Conservation (phyloP, 1,139 yeast species). For the Scheffersomyces stambukii region DNA sequence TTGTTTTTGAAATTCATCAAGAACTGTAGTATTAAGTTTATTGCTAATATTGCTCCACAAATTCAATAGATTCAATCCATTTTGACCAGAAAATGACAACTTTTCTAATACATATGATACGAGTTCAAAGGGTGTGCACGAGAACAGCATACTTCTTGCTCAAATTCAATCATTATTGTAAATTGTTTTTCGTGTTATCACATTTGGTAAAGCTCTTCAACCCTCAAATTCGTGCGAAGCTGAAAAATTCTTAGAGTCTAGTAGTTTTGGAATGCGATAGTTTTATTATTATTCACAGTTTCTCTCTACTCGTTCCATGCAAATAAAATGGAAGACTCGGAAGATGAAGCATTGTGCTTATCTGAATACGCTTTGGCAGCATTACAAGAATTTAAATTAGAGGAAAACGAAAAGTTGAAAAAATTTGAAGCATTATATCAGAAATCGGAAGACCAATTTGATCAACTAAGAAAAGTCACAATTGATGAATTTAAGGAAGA, state of each 20-base stretch:
- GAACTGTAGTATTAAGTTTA: conserved; percentile 15
- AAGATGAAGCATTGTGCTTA: conserved; percentile 44
- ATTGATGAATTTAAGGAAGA: conserved; percentile 79
- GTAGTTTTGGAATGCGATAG: too few species aligned
- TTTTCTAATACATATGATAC: conserved; percentile 24
- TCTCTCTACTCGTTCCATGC: too few species aligned
- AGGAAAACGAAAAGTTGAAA: conserved; percentile 57
- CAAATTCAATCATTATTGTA: too few species aligned
- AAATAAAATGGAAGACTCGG: conserved; percentile 34
- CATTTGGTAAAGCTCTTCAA: too few species aligned
- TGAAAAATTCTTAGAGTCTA: too few species aligned
- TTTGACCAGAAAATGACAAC: conserved; percentile 34
- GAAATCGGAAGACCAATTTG: conserved; percentile 56
- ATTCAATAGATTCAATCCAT: conserved; percentile 26
- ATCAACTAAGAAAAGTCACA: conserved; percentile 21
- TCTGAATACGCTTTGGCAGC: conserved; percentile 78
- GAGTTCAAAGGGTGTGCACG: conserved; percentile 27
- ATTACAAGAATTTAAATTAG: conserved; percentile 62
- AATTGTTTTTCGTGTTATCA: too few species aligned
- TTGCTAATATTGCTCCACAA: conserved; percentile 25
- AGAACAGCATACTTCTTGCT: conserved; percentile 15
- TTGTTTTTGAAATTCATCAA: conserved; percentile 34
- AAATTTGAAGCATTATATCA: conserved; percentile 55
- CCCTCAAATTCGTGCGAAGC: too few species aligned
- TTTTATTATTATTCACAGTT: too few species aligned